Evolutionary conservation across 345 rosid genomes (phyloP), one percentile per base, ranked within the genome.

Genomic region (Erysimum cheiranthoides): DNA sequence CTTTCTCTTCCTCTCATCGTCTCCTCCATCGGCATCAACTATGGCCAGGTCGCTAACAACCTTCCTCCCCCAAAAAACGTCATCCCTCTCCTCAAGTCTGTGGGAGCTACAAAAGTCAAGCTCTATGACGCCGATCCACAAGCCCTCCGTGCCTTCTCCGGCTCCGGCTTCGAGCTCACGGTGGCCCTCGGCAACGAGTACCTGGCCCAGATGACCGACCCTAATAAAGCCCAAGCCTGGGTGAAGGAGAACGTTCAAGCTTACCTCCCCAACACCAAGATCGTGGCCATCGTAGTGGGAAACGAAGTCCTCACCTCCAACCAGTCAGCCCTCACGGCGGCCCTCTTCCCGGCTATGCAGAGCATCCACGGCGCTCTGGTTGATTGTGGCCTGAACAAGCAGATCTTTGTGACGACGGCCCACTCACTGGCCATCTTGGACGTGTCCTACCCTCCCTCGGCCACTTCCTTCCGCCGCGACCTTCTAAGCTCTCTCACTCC

Each of bases 11-110:
- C 89, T 17, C 56, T 43, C 38, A 28, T 76, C 78, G 91, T 79
- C 39, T 58, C 71, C 76, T 85, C 97, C 69, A 32, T 93, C 3
- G 97, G 99, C 60, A 87, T 95, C 75, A 95, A 95, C 83, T 95
- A 95, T 67, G 98, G 99, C 40, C 97, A 91, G 60, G 90, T 95
- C 9, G 98, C 93, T 18, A 78, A 90, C 85, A 90, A 95, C 70
- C 92, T 95, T n/a, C 97, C 98, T 0, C 39, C 89, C 0, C 96
- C 99, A 8, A 86, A 86, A 6, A 78, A 85, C 76, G 98, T 87
- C 28, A 81, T 96, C 21, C 96, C 96, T 1, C 88, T 92, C 6
- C 91, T 91, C 40, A 96, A 91, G 73, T 88, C 99, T 2, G 75
- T 96, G 4, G 98, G 98, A n/a, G 98, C 90, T 62, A 85, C 92